These are phyloP conservation scores for Globisporangium recalcitrans DNA, from an alignment of 352 stramenopile genomes.

Conservation along the genomic window DNA sequence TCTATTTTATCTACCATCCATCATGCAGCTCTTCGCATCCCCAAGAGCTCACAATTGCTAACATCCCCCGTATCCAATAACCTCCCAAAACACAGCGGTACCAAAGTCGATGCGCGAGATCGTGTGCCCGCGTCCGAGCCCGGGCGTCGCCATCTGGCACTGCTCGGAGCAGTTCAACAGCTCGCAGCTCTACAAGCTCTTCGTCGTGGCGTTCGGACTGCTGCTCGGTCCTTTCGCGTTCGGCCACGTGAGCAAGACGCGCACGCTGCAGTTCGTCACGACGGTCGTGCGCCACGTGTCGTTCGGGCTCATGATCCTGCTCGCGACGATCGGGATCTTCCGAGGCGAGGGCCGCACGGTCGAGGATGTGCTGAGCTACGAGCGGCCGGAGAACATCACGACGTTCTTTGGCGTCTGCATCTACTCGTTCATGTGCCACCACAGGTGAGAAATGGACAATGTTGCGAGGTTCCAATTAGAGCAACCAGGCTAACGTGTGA, in stretches of 20 bases:
- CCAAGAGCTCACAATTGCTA: not conserved
- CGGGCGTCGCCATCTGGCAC: conserved; percentile 47
- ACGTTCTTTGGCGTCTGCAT: conserved; percentile 87
- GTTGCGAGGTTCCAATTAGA: too few species aligned
- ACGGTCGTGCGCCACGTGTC: conserved; percentile 80
- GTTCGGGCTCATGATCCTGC: conserved; percentile 80
- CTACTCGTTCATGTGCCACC: conserved; percentile 90
- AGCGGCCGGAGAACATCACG: conserved; percentile 63
- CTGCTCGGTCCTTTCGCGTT: conserved; percentile 76
- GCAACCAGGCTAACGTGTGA: not conserved
- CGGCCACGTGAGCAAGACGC: conserved; percentile 82
- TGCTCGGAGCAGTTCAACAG: conserved; percentile 70
- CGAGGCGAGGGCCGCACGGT: conserved; percentile 55
- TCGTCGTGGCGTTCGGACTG: conserved; percentile 69
- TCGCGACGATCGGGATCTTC: conserved; percentile 65
- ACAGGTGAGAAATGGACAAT: conserved; percentile 43
- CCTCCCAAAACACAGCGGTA: conserved; percentile 42
- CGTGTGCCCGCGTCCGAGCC: conserved; percentile 60
- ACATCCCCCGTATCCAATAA: not conserved
- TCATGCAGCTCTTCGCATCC: not conserved
- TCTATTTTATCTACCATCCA: not conserved
- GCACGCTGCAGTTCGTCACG: conserved; percentile 65
- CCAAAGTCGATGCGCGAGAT: conserved; percentile 86
- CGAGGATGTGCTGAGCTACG: conserved; percentile 65
- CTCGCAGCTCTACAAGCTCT: conserved; percentile 77